Evolutionary conservation across 225 moss, liverwort and hornwort species (phyloP), one percentile per base, ranked within the genome.

Genomic region (Physcomitrium patens): DNA sequence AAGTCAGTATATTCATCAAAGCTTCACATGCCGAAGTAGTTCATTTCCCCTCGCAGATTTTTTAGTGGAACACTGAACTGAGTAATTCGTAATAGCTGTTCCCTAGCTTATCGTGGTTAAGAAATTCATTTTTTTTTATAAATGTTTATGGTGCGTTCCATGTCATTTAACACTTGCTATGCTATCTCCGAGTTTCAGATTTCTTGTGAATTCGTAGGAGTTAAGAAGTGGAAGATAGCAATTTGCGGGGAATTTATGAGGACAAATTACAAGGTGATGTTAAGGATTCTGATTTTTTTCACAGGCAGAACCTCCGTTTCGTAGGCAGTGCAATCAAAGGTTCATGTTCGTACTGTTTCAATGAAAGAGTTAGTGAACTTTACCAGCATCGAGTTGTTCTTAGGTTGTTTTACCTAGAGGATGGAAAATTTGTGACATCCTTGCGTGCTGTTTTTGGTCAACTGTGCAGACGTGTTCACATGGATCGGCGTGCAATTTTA

Each of bases 241-340:
- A 93, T 99, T 63, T 99, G 99, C 73, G 99, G 99, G 68, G 99
- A 99, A 76, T 99, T 82, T 76, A 85, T 92, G 93, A 91, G 89
- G 78, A 84, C 91, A 17, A 72, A 82, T 66, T 80, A 88, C 83
- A 95, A 81, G 94, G 97, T 97, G 82, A 67, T 28, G 65, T 50
- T 61, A 65, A 69, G 37, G 51, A 49, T 48, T 76, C 43, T 16
- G 16, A 46, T 31, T 68, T 17, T 56, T 46, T 53, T 63, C n/a
- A 64, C 48, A n/a, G 44, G 5, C 15, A 4, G 26, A 54, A 58
- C 68, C 59, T 75, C 57, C 67, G 10, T 71, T n/a, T 47, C 14
- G 49, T 62, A 37, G 28, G 41, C 45, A 58, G 58, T 72, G 8
- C 49, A 48, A 9, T 67, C 44, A 10, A 65, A 65, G 58, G 22